Base-by-base conservation (phyloP, 177 flowering plant species). In the Vitis hybrid region DNA sequence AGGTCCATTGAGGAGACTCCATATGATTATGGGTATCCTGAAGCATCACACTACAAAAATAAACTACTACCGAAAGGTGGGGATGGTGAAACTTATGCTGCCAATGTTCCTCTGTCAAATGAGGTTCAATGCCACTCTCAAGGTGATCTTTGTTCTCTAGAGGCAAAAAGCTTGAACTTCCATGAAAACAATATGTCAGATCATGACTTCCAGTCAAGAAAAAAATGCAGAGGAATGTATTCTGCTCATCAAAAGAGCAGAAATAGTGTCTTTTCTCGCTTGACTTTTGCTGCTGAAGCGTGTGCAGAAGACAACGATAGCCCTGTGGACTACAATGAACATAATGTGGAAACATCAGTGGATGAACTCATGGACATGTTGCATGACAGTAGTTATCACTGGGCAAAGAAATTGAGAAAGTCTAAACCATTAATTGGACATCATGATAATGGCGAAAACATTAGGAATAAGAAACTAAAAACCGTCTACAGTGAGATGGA, bases 241-340 rank as follows among this genome's bases (percentile, higher is more conserved):
- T 66, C 64, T 59, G 81, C 64, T 61, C 5, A 13, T 62, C 74
- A 32, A 55, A 62, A 67, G 15, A 73, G 63, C 32, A 81, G 83
- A 67, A 11, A 63, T n/a, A 87, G 89, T 80, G 93, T 87, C 9
- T 89, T 89, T 79, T 76, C 85, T 30, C 89, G 93, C 51, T 69
- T 89, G 74, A 55, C 71, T 75, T 51, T 34, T 26, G 34, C 61
- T 56, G 34, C 65, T 39, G 52, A 71, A 51, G 66, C 10, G 14
- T 13, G 39, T 61, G 23, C 6, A 21, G 13, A 39, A 66, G 73
- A 76, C 69, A 62, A 51, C n/a, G 64, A 51, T 30, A 26, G 39
- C 1, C 17, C 9, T 23, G 9, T 15, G 15, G 60, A 11, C 11
- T 2, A 26, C 55, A 39, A 76, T 59, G 74, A 59, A 23, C 2